Base-by-base conservation (phyloP, 352 stramenopile species). In the Saprolegnia diclina region DNA sequence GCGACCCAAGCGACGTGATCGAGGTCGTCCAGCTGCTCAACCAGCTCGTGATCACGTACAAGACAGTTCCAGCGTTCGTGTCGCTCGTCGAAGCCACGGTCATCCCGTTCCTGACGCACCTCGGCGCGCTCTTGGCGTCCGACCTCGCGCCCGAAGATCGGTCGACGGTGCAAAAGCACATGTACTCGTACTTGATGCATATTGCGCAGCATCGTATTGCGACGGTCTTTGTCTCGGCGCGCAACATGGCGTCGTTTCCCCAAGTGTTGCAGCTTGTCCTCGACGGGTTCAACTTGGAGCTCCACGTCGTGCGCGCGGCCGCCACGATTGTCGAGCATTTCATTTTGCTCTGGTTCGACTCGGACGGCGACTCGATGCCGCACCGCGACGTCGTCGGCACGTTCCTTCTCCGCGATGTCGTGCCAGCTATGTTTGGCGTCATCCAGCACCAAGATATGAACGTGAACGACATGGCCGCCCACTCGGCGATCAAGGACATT, bases 1-100 rank as follows among this genome's bases (percentile, higher is more conserved):
- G 82, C 38, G 78, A 87, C 29, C 66, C 77, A 14, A 67, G 71
- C 3, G 85, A 94, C 53, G 83, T 91, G 19, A 74, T 94, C 38
- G 86, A 94, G 64, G 81, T 92, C 26, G 84, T 94, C 57, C 86
- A 92, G 73, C 72, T 94, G 10, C 68, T 94, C 40, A 81, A 92
- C 73, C 86, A 94, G 73, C 76, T 94, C 44, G 91, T 94, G 66
- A 91, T 92, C 76, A 88, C 89, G 71, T 85, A 92, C 79, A 94
- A 92, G 52, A 22, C 59, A 3, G 65, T 67, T 26, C 73, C 81
- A 5, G 77, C 74, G 38, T 74, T 94, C 6, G 80, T 81, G 0
- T 73, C 73, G 18, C 89, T 94, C 52, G 77, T 94, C 53, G 80
- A 92, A 56, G 77, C 81, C 56, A 83, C 75, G 4, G 77, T 74